These are phyloP conservation scores for Penicillium paradoxum DNA, from an alignment of 495 filamentous ascomycete species.

Conservation along the genomic window DNA sequence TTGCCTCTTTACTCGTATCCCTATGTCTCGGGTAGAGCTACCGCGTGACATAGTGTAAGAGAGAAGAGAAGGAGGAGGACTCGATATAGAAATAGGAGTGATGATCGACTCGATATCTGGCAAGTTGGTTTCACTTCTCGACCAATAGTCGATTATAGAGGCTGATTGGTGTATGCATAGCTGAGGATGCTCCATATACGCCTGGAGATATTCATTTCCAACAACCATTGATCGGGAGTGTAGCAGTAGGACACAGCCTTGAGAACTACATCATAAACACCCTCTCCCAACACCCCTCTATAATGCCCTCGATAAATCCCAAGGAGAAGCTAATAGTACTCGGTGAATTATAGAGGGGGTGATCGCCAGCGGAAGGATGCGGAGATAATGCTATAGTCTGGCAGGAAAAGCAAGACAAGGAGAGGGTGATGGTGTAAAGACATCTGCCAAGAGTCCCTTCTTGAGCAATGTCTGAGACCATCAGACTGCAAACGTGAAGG, in stretches of 20 bases:
- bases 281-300: too few species aligned
- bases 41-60: neutral
- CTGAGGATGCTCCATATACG: too few species aligned
- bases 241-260: too few species aligned
- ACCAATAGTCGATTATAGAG: neutral
- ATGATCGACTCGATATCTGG: neutral
- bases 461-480: slow-evolving; percentile 4
- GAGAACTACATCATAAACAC: too few species aligned
- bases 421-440: neutral
- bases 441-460: neutral
- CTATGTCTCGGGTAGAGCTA: neutral
- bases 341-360: neutral
- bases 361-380: neutral
- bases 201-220: neutral
- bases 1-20: neutral
- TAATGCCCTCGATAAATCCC: too few species aligned
- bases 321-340: too few species aligned
- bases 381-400: neutral
- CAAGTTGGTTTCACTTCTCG: neutral
- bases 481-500: neutral
- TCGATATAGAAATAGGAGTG: neutral
- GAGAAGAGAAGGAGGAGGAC: neutral
- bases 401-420: neutral
- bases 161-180: neutral
- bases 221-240: neutral